Conservation (phyloP, 177 flowering plant species). For the Telopea speciosissima region DNA sequence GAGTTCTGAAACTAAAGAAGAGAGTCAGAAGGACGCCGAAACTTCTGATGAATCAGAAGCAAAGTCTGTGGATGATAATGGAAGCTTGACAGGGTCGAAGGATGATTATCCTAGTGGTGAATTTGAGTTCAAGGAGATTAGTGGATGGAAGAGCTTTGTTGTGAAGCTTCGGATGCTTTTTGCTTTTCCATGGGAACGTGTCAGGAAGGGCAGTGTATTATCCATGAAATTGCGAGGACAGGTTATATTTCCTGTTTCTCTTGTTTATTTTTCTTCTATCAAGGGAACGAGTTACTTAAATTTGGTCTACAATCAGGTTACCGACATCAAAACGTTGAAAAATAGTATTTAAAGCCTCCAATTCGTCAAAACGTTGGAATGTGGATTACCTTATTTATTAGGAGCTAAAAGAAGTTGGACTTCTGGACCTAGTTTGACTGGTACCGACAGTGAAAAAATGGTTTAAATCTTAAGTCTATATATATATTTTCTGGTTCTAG, state of each 20-base stretch:
- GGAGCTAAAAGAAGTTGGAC: no score
- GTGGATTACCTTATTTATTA: no score
- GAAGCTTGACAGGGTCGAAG: conserved; percentile 6
- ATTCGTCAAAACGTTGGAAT: no score
- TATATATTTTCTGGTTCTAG: no score
- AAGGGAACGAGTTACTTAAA: not conserved
- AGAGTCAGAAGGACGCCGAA: not conserved
- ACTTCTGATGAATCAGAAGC: conserved; percentile 1
- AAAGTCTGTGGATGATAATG: conserved; percentile 12
- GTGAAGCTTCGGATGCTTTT: conserved; percentile 74
- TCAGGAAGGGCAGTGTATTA: conserved; percentile 72
- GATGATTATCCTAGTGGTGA: conserved; percentile 71
- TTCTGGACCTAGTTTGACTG: no score
- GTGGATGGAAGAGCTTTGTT: conserved; percentile 46
- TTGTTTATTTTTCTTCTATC: not conserved
- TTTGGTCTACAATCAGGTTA: no score
- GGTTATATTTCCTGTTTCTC: conserved; percentile 31
- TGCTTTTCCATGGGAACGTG: conserved; percentile 83
- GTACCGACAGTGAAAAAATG: no score
- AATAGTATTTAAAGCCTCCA: no score
- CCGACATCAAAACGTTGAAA: no score
- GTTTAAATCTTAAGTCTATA: no score
- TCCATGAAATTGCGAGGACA: conserved; percentile 79
- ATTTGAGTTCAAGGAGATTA: conserved; percentile 38
- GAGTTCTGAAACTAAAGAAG: conserved; percentile 17